Percentiles rank a stretch among this genome's conserved stretches.
phyloP scores from a whole-genome alignment of 2,329 filamentous ascomycete genomes.

The Talaromyces islandicus region DNA sequence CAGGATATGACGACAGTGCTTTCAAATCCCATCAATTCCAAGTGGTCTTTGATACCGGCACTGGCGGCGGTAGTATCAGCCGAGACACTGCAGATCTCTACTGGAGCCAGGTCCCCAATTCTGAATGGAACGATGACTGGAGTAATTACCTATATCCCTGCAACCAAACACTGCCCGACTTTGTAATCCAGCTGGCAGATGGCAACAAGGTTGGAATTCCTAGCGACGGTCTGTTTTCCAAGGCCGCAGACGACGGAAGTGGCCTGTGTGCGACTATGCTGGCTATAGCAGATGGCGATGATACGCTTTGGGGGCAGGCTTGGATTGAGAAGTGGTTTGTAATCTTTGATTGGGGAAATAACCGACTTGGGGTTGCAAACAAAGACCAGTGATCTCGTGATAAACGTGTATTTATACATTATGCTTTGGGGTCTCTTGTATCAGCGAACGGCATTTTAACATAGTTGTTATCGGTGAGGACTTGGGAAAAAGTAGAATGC shows the following conservation, averaged over 20 bases:
- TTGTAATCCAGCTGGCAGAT: background rate
- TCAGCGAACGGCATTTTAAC: background rate
- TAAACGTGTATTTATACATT: background rate
- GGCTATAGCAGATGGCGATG: background rate
- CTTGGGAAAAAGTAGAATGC: background rate
- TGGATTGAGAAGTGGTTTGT: background rate
- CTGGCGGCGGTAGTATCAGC: background rate
- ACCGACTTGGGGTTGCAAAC: background rate
- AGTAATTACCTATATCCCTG: background rate
- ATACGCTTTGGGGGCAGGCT: background rate
- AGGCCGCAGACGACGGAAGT: background rate
- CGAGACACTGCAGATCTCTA: background rate
- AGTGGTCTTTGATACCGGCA: background rate
- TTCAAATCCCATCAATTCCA: background rate
- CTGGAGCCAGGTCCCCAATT: background rate
- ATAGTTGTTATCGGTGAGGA: background rate
- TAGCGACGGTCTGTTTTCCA: background rate
- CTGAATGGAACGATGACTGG: background rate
- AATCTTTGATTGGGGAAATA: background rate
- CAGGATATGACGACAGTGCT: background rate
- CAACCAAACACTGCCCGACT: background rate
- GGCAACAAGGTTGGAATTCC: background rate
- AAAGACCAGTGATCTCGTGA: background rate
- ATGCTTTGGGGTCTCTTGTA: background rate
- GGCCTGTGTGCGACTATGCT: background rate